Percentiles rank a stretch among this genome's conserved stretches.
Evolutionary conservation across 2,329 filamentous ascomycete species (phyloP).

Genomic region (Ophiocordyceps camponoti-floridani): DNA sequence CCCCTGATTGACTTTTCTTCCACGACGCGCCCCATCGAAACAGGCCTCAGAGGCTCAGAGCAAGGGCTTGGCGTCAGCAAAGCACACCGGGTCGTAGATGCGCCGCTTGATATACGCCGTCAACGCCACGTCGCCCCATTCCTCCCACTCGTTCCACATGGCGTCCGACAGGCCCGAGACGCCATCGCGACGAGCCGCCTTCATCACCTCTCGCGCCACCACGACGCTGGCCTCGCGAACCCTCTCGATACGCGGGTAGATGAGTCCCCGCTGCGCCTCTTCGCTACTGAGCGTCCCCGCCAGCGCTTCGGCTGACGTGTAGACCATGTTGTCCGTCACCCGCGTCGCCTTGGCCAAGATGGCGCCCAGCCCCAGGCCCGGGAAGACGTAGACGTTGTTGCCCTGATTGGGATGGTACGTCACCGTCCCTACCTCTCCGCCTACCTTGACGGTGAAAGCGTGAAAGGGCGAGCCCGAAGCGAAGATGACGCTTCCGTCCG

Average conservation of each 20-base stretch:
- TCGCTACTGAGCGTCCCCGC: slow-evolving; percentile 61
- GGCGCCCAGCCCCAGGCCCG: slow-evolving; percentile 81
- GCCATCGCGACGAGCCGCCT: slow-evolving; percentile 67
- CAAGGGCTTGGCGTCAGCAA: slow-evolving; percentile 14
- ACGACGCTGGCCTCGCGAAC: slow-evolving; percentile 79
- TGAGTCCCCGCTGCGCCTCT: slow-evolving; percentile 65
- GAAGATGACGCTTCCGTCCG: slow-evolving; percentile 80
- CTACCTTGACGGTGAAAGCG: slow-evolving; percentile 45
- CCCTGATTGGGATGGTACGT: slow-evolving; percentile 70
- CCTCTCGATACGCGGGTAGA: slow-evolving; percentile 82
- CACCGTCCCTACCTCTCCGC: slow-evolving; percentile 32
- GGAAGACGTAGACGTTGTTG: slow-evolving; percentile 88
- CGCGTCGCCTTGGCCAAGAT: slow-evolving; percentile 78
- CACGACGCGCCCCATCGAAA: too few relatives aligned
- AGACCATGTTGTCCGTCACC: slow-evolving; percentile 92
- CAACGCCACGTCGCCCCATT: slow-evolving; percentile 48
- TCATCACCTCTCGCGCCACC: slow-evolving; percentile 85
- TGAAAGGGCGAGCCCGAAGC: slow-evolving; percentile 90
- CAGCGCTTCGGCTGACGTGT: slow-evolving; percentile 73
- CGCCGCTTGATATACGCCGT: slow-evolving; percentile 40
- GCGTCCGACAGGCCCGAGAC: slow-evolving; percentile 52
- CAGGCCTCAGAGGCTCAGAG: too few relatives aligned
- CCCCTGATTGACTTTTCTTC: too few relatives aligned
- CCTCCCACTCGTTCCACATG: slow-evolving; percentile 56
- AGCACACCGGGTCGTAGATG: slow-evolving; percentile 40